A percentile compares a stretch with the other conserved stretches of the same genome.
These are phyloP conservation scores for Stephania yunnanensis DNA, from an alignment of 164 flowering plant genomes.

Conservation along the genomic window DNA sequence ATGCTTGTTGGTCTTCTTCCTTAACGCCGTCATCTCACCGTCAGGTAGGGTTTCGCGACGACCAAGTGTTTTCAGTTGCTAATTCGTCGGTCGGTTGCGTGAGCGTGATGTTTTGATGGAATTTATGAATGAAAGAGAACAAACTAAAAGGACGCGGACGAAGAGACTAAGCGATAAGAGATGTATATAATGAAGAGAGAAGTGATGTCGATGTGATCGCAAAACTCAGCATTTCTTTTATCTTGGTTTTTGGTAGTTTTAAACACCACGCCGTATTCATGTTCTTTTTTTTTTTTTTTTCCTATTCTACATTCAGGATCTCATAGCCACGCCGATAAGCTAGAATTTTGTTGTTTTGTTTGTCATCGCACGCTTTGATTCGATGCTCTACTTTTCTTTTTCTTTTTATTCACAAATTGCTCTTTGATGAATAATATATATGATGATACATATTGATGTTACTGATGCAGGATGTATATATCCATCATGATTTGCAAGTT, in stretches of 20 bases:
- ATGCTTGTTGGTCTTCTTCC: too few species aligned
- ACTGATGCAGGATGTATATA: too few species aligned
- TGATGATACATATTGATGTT: too few species aligned
- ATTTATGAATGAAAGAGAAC: neutral
- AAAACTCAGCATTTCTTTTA: neutral
- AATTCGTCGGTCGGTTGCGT: too few species aligned
- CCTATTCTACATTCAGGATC: neutral
- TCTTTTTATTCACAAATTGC: neutral
- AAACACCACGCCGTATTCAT: neutral
- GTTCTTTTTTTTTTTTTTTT: neutral
- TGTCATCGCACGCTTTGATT: neutral
- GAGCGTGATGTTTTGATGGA: neutral
- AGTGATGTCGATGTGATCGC: neutral
- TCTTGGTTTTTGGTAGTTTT: neutral
- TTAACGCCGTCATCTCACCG: neutral
- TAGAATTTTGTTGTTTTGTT: neutral
- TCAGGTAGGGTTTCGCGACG: constrained; percentile 6
- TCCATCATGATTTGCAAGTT: too few species aligned
- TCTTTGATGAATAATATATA: neutral
- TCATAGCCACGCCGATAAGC: neutral
- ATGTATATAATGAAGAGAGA: neutral
- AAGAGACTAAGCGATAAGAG: neutral
- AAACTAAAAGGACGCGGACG: neutral
- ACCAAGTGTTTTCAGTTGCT: too few species aligned
- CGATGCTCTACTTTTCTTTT: neutral